Base-by-base conservation (phyloP, 2,329 filamentous ascomycete species). In the Fusarium nelsonii region DNA sequence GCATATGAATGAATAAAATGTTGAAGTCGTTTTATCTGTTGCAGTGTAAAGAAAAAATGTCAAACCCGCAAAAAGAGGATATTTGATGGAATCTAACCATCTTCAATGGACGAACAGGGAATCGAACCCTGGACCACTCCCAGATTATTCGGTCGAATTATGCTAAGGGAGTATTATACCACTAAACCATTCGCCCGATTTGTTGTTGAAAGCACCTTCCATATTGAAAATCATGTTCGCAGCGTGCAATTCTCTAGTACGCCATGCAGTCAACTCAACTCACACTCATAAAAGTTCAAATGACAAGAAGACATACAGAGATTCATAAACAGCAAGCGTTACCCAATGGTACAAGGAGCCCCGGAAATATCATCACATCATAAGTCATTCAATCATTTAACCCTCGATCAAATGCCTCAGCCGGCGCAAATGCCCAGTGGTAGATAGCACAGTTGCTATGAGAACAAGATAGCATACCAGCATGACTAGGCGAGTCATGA, bases 101-200 rank as follows among this genome's bases (percentile, higher is more conserved):
- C 60, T 49, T 0, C 2, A 3, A 33, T 75, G 73, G 73, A 75
- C 73, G 71, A 75, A 75, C 73, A 75, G 73, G 73, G 73, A 75
- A 75, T 75, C 73, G 73, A 75, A 74, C 73, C 73, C 73, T 74
- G 73, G 73, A 74, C 73, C 73, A 74, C 73, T 74, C 73, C 73
- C 73, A 74, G 28, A 54, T 65, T 48, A 48, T 63, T 63, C 59
- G 33, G 55, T 49, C 57, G 61, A 71, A 72, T 41, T n/a, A 62
- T 75, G 73, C 73, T 75, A 75, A 75, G 73, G 73, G 73, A 75
- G 73, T 75, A 74, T 75, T 75, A 75, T 75, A 75, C 73, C 73
- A 75, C 73, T 75, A 75, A 75, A 75, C 73, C 73, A 75, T 75
- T 74, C 73, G 73, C 73, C 73, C 73, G 49, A 56, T 54, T 48